Base-by-base conservation (phyloP, 768 basidiomycete species). In the Pisolithus albus region DNA sequence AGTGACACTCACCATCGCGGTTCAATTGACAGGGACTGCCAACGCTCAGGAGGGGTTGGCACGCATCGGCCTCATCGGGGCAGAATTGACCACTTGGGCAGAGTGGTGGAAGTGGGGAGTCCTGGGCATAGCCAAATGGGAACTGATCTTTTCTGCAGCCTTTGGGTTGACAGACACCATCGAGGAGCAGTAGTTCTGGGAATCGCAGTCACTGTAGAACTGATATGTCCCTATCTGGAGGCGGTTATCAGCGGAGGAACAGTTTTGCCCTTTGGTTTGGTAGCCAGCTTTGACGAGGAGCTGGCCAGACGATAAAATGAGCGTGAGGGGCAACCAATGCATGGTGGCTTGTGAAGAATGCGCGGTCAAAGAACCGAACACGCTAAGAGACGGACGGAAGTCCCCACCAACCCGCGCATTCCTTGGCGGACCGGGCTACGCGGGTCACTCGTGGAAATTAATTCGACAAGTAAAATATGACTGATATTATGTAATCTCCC, bases 1-100 rank as follows among this genome's bases (percentile, higher is more conserved):
- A 23, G 30, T n/a, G 43, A 5, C 47, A 60, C 75, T 50, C 53
- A 88, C 91, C 89, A 66, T 93, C 91, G 49, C 91, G 82, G 63
- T 92, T 87, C 53, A 93, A 78, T 67, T 93, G 90, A 70, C 91
- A 93, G 26, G 76, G 63, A 55, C 80, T 83, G 24, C 75, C 83
- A 3, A 89, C 81, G 1, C 77, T 50, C 15, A 87, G 70, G 32
- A 84, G 58, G 5, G 68, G 56, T 61, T 83, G 78, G 69, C 91
- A 94, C 7, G 65, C 70, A 56, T 83, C 82, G 53, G 79, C 81
- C 69, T 92, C 92, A 60, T 93, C 90, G 0, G 89, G 89, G 66
- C 91, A 93, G 66, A 92, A 93, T 60, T 79, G 63, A 18, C 80
- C 83, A 30, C 59, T 56, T 7, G 70, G 63, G 61, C 91, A 93